Base-by-base conservation (phyloP, 345 rosid genomes). In the Euphorbia lathyris region DNA sequence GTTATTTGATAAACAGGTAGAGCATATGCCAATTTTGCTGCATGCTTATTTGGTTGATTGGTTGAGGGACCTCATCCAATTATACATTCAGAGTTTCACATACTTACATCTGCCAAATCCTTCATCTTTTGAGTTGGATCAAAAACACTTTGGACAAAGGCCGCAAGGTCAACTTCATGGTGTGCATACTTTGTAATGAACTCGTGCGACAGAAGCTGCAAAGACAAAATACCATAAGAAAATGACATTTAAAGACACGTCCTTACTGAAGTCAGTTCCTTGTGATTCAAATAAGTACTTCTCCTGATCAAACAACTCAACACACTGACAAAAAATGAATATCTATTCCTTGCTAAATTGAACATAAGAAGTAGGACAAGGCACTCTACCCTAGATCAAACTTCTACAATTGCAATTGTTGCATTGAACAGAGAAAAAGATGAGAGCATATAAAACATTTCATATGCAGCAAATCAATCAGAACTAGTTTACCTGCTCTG, bases 101-200 rank as follows among this genome's bases (percentile, higher is more conserved):
- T 26, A 77, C 97, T 88, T 83, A 94, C 98, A 84, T 94, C 97
- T 72, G 97, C 97, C 78, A 91, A 78, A 56, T 94, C 98, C 85
- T 88, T 94, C 88, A 94, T 74, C 81, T 86, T 88, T 78, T 84
- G 87, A 3, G 83, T 84, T 56, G 98, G 96, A 80, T 94, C 96
- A 82, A 94, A 91, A 67, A 91, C 87, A 72, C 86, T 81, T 70
- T 79, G 87, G 66, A 91, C 91, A 83, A 87, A 91, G 68, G 84
- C 75, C 22, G 93, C 91, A 69, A 91, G 80, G 82, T 94, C 95
- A 51, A 88, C 88, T 72, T 63, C 63, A 50, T 77, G 76, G 43
- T 85, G 70, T 43, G 83, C 88, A 45, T 90, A 79, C 82, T 87
- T 94, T 67, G 79, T 86, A 59, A 94, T 91, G 76, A 91, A 94